Evolutionary conservation across 163 green algal genomes (phyloP).

Genomic region (Chlorella variabilis): DNA sequence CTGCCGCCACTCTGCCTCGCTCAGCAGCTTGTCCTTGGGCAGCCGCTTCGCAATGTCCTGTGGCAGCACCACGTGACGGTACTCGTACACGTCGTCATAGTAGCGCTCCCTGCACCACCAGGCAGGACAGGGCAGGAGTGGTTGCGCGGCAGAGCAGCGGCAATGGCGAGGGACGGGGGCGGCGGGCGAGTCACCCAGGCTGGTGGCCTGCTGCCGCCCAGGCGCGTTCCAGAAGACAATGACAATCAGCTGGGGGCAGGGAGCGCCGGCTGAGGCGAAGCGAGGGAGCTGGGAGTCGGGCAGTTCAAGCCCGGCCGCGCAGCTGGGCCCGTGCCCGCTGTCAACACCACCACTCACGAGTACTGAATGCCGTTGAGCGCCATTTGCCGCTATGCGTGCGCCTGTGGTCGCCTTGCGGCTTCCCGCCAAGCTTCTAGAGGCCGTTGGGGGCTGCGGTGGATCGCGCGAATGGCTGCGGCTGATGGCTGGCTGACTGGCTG

Average conservation of each 20-base stretch:
- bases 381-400: not conserved
- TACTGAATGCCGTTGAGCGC: not conserved
- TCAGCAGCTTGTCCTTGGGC: slow-evolving; percentile 87
- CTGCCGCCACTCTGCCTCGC: slow-evolving; percentile 92
- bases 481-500: no score
- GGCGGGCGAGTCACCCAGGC: no score
- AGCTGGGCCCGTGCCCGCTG: not conserved
- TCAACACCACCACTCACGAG: not conserved
- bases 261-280: no score
- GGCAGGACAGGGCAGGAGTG: not conserved
- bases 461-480: no score
- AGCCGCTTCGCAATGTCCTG: slow-evolving; percentile 87
- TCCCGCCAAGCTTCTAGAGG: no score
- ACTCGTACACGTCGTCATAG: slow-evolving; percentile 96
- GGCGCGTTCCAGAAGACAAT: no score
- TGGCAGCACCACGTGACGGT: slow-evolving; percentile 95
- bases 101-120: slow-evolving; percentile 68
- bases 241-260: no score
- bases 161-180: no score
- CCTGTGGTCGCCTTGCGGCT: no score
- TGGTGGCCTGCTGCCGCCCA: no score
- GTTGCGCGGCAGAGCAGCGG: not conserved
- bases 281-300: not conserved
- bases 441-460: no score
- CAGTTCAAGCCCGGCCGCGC: not conserved